Evolutionary conservation across 257 asterid genomes (phyloP).

Genomic region (Dorcoceras hygrometricum): DNA sequence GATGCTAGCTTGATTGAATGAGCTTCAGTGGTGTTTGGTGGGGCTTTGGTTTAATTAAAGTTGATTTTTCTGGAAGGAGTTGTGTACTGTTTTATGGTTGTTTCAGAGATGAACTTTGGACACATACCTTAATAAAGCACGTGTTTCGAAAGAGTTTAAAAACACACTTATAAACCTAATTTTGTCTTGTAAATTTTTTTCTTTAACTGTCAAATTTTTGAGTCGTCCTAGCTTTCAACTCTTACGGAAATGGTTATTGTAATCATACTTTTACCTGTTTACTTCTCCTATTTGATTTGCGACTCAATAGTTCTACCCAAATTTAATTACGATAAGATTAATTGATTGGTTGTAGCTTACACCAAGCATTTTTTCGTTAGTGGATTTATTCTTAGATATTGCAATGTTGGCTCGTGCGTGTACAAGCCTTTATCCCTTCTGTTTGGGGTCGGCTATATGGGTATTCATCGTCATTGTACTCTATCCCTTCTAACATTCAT

Average conservation of each 20-base stretch:
- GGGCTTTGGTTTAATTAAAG: neutral
- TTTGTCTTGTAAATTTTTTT: neutral
- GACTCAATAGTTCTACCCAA: slow-evolving; percentile 1
- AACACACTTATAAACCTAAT: neutral
- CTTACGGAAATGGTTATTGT: neutral
- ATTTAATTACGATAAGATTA: slow-evolving; percentile 10
- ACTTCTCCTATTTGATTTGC: slow-evolving; percentile 5
- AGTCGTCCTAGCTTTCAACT: neutral
- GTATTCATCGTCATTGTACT: too few species aligned
- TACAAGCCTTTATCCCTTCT: too few species aligned
- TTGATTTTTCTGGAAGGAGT: neutral
- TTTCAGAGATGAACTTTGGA: neutral
- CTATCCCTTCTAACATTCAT: too few species aligned
- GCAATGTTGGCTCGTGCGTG: neutral
- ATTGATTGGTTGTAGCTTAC: neutral
- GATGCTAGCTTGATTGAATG: too few species aligned
- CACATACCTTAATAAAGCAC: neutral
- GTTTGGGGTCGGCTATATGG: too few species aligned
- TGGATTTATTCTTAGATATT: too few species aligned
- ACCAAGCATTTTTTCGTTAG: neutral
- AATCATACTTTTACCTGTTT: neutral
- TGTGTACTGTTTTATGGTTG: neutral
- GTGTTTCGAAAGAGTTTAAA: neutral
- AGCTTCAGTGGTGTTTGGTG: neutral
- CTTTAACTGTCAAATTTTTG: too few species aligned